Base-by-base conservation (phyloP, 2,329 filamentous ascomycete genomes). In the Xylariaceae sp. region DNA sequence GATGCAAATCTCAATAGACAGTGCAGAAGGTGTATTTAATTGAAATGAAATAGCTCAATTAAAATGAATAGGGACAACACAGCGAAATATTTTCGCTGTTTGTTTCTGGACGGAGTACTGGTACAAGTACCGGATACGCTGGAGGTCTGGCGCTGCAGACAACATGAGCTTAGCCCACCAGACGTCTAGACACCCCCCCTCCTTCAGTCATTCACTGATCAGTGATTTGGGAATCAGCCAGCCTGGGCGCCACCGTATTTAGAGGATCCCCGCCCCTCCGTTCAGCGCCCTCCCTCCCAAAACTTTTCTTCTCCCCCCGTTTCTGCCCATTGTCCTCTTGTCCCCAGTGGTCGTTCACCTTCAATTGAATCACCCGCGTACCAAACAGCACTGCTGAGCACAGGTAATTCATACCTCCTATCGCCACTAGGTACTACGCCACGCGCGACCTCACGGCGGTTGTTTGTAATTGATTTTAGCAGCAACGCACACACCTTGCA, bases 141-240 rank as follows among this genome's bases (percentile, higher is more conserved):
- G 20, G 48, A 43, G 42, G 19, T 5, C 12, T 40, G 40, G 18
- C 20, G 44, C 53, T 56, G 53, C 53, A 52, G 40, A 26, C 20
- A 42, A 40, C 45, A 49, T 14, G 32, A 46, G 19, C 42, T 26
- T 48, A 53, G 56, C 45, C 53, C 48, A 63, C 56, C 56, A 57
- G 46, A 54, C 54, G 53, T n/a, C n/a, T n/a, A n/a, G n/a, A n/a
- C n/a, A 41, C 56, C 54, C 59, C 57, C 60, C 54, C 56, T 46
- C 46, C 51, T 52, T 62, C 61, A 64, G n/a, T n/a, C n/a, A n/a
- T n/a, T n/a, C n/a, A n/a, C n/a, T n/a, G n/a, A n/a, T n/a, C n/a
- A n/a, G 57, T 67, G 65, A 67, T 68, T 64, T 62, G 57, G 40
- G 57, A 69, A 69, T 69, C 67, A 69, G 65, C 66, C 60, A 60